phyloP scores from a whole-genome alignment of 1,284 basidiomycete genomes.

The Trichosporon ovoides region DNA sequence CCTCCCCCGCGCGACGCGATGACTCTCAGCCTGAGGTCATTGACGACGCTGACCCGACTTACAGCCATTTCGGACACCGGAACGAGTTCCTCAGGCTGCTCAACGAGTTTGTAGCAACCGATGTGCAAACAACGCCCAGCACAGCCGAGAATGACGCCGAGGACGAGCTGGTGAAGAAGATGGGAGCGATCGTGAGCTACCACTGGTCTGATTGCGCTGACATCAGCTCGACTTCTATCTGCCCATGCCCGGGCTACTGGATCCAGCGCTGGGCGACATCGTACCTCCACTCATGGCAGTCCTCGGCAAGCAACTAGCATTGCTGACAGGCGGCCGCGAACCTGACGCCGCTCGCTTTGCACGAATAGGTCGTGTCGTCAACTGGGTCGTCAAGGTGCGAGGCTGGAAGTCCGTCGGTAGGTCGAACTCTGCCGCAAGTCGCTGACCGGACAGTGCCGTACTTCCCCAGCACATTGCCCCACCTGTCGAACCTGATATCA shows the following conservation, averaged over 20 bases:
- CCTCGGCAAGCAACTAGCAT: constrained; percentile 60
- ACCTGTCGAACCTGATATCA: constrained; percentile 68
- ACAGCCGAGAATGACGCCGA: constrained; percentile 52
- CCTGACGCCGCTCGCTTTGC: constrained; percentile 51
- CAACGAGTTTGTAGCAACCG: constrained; percentile 53
- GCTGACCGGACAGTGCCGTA: constrained; percentile 61
- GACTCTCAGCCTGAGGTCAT: neutral
- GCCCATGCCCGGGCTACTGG: constrained; percentile 89
- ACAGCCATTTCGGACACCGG: constrained; percentile 46
- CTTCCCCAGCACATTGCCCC: constrained; percentile 82
- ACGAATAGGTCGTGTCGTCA: constrained; percentile 63
- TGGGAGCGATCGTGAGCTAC: constrained; percentile 43
- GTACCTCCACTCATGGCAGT: constrained; percentile 67
- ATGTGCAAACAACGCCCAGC: constrained; percentile 52
- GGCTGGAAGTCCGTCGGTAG: constrained; percentile 88
- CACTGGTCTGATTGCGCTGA: neutral
- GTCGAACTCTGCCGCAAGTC: constrained; percentile 41
- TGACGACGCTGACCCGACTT: constrained; percentile 45
- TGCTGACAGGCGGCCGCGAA: constrained; percentile 47
- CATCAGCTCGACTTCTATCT: constrained; percentile 80
- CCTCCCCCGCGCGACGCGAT: neutral
- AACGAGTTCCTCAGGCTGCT: constrained; percentile 59
- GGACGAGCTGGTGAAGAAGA: constrained; percentile 52
- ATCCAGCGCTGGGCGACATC: constrained; percentile 83
- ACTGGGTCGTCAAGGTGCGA: constrained; percentile 79